phyloP scores from a whole-genome alignment of 768 basidiomycete genomes.

The Termitomyces sp. region DNA sequence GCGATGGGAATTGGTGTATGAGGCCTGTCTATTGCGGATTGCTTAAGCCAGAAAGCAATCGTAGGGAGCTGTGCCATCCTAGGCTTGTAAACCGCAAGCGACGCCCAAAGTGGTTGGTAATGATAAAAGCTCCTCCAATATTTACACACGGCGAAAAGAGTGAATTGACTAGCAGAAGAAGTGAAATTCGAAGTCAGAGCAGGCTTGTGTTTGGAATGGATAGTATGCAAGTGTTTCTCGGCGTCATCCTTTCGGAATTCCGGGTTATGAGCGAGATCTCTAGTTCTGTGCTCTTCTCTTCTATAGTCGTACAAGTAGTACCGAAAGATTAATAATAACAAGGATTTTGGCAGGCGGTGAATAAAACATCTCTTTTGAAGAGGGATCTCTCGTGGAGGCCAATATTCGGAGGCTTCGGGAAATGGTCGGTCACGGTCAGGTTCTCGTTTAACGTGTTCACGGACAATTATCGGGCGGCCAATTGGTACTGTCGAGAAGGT shows the following conservation, averaged over 20 bases:
- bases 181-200: neutral
- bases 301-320: neutral
- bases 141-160: constrained; percentile 1
- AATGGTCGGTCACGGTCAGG: neutral
- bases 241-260: neutral
- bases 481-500: neutral
- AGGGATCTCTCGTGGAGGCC: neutral
- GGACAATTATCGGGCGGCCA: neutral
- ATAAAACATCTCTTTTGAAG: neutral
- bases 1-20: neutral
- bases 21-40: neutral
- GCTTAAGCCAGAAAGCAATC: constrained; percentile 4
- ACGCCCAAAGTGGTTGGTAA: constrained; percentile 1
- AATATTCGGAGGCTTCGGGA: neutral
- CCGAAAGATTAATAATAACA: neutral
- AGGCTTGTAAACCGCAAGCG: constrained; percentile 6
- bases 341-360: neutral
- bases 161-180: constrained; percentile 1
- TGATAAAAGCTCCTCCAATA: neutral
- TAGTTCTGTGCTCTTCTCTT: neutral
- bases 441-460: neutral
- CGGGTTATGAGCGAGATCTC: neutral
- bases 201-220: neutral
- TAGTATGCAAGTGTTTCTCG: neutral
- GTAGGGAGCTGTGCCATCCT: neutral